Percentiles rank a stretch among this genome's conserved stretches.
These are phyloP conservation scores for Tylopilus rubrobrunneus DNA, from an alignment of 768 basidiomycete species.

Conservation along the genomic window DNA sequence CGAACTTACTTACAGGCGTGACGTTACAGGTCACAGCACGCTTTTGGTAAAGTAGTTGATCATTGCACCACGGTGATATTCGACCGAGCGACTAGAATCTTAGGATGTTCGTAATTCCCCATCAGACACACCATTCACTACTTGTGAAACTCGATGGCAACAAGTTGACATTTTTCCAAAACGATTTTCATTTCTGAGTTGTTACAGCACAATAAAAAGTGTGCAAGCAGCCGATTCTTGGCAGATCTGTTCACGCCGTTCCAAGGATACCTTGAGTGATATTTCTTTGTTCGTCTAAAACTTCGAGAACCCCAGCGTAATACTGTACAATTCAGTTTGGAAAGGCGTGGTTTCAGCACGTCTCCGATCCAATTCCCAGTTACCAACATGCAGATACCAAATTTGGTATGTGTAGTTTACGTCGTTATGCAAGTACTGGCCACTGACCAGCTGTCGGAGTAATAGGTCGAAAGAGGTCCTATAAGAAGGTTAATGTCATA, in stretches of 20 bases:
- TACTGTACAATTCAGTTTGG: not conserved
- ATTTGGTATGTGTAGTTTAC: conserved; percentile 19
- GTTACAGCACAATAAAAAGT: not conserved
- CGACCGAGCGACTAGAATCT: not conserved
- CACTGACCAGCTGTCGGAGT: too few species aligned
- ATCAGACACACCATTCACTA: not conserved
- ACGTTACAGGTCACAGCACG: conserved; percentile 34
- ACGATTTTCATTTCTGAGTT: not conserved
- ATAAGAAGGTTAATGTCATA: too few species aligned
- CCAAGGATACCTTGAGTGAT: not conserved
- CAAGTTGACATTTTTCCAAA: not conserved
- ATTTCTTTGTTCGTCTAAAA: not conserved
- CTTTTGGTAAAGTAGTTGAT: conserved; percentile 32
- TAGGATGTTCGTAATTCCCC: not conserved
- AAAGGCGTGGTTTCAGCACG: not conserved
- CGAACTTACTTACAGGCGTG: conserved; percentile 37
- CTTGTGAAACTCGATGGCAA: not conserved
- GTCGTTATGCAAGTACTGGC: not conserved
- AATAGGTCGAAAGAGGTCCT: too few species aligned
- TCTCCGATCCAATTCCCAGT: not conserved
- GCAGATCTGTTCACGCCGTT: not conserved
- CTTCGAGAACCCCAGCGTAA: not conserved
- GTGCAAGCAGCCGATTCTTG: not conserved
- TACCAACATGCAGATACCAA: conserved; percentile 15
- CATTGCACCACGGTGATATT: conserved; percentile 22